Percentiles rank a stretch among this genome's conserved stretches.
These are phyloP conservation scores for Ustilago vetiveriae DNA, from an alignment of 1,284 basidiomycete genomes.

Conservation along the genomic window DNA sequence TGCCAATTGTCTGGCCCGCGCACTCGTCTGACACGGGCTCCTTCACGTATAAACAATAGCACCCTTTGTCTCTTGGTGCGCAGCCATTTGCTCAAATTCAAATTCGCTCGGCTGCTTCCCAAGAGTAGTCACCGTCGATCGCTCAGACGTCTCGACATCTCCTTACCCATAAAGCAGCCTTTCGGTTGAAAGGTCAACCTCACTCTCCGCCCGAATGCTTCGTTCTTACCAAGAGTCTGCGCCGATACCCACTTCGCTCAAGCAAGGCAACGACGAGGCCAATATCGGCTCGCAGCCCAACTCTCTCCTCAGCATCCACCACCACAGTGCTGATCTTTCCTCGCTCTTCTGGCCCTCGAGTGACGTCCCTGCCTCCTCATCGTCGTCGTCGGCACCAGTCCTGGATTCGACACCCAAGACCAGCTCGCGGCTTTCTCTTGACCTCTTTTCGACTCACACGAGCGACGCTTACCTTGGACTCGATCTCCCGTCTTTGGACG, in stretches of 20 bases:
- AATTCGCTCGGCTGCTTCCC: neutral
- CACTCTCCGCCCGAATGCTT: constrained; percentile 32
- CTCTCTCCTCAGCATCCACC: neutral
- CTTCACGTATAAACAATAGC: no score
- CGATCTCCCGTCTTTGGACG: constrained; percentile 12
- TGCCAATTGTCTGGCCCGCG: no score
- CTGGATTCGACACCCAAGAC: constrained; percentile 28
- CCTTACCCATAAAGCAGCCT: constrained; percentile 9
- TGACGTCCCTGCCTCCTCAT: constrained; percentile 1
- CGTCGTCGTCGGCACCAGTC: constrained; percentile 1
- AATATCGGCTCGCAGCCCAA: neutral
- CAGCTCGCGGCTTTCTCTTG: constrained; percentile 15
- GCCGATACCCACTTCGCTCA: constrained; percentile 29
- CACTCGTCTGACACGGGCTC: no score
- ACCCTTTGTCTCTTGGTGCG: no score
- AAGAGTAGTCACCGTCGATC: constrained; percentile 6
- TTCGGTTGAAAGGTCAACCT: constrained; percentile 7
- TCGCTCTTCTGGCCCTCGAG: constrained; percentile 16
- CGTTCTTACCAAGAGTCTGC: constrained; percentile 26
- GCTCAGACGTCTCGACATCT: constrained; percentile 9
- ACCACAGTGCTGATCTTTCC: constrained; percentile 2
- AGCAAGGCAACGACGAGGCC: constrained; percentile 19
- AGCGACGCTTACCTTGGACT: constrained; percentile 13
- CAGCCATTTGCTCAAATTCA: no score
- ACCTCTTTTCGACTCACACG: constrained; percentile 11